Evolutionary conservation across 164 flowering plant genomes (phyloP).

Genomic region (Annona squamosa): DNA sequence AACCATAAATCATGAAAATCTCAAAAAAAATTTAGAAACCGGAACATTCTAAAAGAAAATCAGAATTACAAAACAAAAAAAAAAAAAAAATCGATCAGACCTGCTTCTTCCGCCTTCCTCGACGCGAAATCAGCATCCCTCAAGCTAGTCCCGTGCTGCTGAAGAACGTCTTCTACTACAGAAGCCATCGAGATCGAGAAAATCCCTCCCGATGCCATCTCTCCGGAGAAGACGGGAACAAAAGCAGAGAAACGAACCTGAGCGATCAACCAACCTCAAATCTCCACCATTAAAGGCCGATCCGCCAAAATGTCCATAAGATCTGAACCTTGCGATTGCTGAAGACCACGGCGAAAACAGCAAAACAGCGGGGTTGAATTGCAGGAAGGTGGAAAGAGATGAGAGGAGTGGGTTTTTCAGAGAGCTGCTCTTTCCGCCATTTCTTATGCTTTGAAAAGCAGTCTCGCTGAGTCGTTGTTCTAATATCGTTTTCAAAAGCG

Average conservation of each 20-base stretch:
- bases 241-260: background rate
- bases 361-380: background rate
- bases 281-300: conserved; percentile 3
- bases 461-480: conserved; percentile 3
- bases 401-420: conserved; percentile 1
- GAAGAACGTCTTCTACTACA: conserved; percentile 66
- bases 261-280: background rate
- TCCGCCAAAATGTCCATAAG: background rate
- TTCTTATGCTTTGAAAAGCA: background rate
- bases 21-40: background rate
- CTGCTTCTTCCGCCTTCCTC: conserved; percentile 62
- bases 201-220: conserved; percentile 9
- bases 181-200: conserved; percentile 24
- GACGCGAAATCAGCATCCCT: conserved; percentile 46
- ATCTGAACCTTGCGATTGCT: background rate
- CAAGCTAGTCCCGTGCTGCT: conserved; percentile 38
- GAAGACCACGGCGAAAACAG: background rate
- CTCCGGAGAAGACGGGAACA: background rate
- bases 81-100: conserved; percentile 19
- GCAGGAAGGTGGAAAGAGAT: background rate
- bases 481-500: conserved; percentile 6
- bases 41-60: background rate
- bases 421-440: background rate
- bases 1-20: background rate
- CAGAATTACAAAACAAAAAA: background rate